These are phyloP conservation scores for Phytophthora podocarpi DNA, from an alignment of 352 stramenopile genomes.

Conservation along the genomic window DNA sequence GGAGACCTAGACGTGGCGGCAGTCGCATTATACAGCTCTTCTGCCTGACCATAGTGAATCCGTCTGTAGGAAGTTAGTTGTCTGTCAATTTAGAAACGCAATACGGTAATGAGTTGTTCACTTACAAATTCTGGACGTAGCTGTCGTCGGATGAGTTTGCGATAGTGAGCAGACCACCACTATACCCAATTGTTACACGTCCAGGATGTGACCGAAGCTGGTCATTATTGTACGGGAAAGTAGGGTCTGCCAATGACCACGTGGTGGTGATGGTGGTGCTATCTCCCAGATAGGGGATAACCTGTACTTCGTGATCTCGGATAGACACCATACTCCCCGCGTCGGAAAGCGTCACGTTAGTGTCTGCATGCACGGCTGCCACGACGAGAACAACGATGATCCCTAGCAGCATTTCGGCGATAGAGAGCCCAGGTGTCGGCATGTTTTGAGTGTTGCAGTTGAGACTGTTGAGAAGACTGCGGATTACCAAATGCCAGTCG, in stretches of 20 bases:
- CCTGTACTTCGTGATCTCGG: conserved; percentile 4
- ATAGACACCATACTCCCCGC: not conserved
- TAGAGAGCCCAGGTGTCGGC: not conserved
- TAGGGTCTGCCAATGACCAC: not conserved
- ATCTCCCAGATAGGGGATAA: not conserved
- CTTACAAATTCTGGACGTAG: conserved; percentile 1
- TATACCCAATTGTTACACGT: not conserved
- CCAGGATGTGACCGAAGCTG: not conserved
- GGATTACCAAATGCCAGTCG: not conserved
- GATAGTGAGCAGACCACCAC: not conserved
- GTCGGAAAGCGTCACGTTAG: not conserved
- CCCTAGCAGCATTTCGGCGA: not conserved
- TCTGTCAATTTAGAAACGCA: too few species aligned
- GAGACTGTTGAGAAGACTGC: not conserved
- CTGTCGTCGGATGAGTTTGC: conserved; percentile 5
- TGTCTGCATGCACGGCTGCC: not conserved
- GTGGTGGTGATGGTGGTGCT: too few species aligned
- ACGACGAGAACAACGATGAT: not conserved
- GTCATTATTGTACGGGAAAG: not conserved
- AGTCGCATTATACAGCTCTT: conserved; percentile 1
- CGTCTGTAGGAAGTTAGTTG: not conserved
- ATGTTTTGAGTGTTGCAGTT: not conserved
- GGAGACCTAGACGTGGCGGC: not conserved
- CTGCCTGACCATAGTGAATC: conserved; percentile 3
- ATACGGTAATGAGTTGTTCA: not conserved